A percentile compares a stretch with the other conserved stretches of the same genome.
Conservation (phyloP, 83 land plant species). For the Picea abies region DNA sequence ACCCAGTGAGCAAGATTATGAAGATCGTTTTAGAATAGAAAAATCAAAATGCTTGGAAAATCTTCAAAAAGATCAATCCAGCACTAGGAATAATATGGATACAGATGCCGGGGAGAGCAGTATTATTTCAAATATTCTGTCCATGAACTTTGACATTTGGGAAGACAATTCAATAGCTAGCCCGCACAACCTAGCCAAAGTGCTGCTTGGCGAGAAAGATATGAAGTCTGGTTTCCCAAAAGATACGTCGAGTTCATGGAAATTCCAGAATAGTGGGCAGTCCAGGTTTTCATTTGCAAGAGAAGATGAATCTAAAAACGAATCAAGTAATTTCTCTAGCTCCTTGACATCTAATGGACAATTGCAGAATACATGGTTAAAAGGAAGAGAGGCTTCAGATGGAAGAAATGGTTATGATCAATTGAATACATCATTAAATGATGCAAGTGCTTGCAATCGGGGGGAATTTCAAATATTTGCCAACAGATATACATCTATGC, state of each 20-base stretch:
- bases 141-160: constrained; percentile 62
- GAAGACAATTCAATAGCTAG: constrained; percentile 41
- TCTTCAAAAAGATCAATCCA: constrained; percentile 3
- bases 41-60: constrained; percentile 13
- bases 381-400: constrained; percentile 3
- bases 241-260: constrained; percentile 25
- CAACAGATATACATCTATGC: constrained; percentile 1
- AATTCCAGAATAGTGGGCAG: constrained; percentile 37
- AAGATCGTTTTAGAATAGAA: background rate
- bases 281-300: constrained; percentile 81
- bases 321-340: constrained; percentile 16
- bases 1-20: background rate
- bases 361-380: background rate
- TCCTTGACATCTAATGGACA: constrained; percentile 12
- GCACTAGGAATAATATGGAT: constrained; percentile 5
- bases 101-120: constrained; percentile 45
- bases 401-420: constrained; percentile 1
- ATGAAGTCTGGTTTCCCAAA: constrained; percentile 20
- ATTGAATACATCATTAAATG: background rate
- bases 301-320: constrained; percentile 36
- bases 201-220: constrained; percentile 37
- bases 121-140: constrained; percentile 65
- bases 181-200: constrained; percentile 36
- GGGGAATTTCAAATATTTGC: background rate
- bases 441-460: constrained; percentile 1